Evolutionary conservation across 1,284 basidiomycete species (phyloP).

Genomic region (Boletus sp.): DNA sequence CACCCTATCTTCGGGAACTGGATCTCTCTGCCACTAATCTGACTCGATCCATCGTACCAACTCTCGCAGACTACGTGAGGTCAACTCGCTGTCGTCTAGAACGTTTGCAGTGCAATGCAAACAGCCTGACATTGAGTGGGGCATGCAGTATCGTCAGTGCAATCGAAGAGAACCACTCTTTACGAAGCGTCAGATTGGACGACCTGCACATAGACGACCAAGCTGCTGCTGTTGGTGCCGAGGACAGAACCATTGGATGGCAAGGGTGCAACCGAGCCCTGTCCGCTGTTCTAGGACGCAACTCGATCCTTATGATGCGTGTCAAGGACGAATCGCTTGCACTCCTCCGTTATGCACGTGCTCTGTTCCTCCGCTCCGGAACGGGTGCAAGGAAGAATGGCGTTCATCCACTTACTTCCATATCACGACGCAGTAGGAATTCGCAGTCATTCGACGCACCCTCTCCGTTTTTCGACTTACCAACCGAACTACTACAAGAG

Average conservation of each 20-base stretch:
- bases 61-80: slow-evolving; percentile 48
- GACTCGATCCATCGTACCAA: slow-evolving; percentile 41
- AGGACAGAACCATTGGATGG: slow-evolving; percentile 35
- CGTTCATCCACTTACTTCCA: background rate
- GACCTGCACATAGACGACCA: slow-evolving; percentile 30
- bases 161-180: slow-evolving; percentile 45
- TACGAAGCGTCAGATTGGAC: slow-evolving; percentile 51
- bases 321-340: slow-evolving; percentile 48
- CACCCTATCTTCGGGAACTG: slow-evolving; percentile 49
- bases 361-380: slow-evolving; percentile 41
- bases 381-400: background rate
- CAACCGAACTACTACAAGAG: slow-evolving; percentile 56
- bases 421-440: slow-evolving; percentile 5
- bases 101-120: slow-evolving; percentile 31
- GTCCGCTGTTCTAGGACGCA: slow-evolving; percentile 39
- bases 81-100: slow-evolving; percentile 37
- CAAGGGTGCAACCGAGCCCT: slow-evolving; percentile 32
- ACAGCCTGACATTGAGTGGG: slow-evolving; percentile 30
- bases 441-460: slow-evolving; percentile 12
- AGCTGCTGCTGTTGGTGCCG: slow-evolving; percentile 6
- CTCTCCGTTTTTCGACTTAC: slow-evolving; percentile 42
- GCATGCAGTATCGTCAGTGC: slow-evolving; percentile 43
- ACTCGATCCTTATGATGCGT: slow-evolving; percentile 35
- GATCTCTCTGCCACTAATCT: slow-evolving; percentile 53
- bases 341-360: slow-evolving; percentile 50